Base-by-base conservation (phyloP, 2,329 filamentous ascomycete species). In the Cladosporium sp. region DNA sequence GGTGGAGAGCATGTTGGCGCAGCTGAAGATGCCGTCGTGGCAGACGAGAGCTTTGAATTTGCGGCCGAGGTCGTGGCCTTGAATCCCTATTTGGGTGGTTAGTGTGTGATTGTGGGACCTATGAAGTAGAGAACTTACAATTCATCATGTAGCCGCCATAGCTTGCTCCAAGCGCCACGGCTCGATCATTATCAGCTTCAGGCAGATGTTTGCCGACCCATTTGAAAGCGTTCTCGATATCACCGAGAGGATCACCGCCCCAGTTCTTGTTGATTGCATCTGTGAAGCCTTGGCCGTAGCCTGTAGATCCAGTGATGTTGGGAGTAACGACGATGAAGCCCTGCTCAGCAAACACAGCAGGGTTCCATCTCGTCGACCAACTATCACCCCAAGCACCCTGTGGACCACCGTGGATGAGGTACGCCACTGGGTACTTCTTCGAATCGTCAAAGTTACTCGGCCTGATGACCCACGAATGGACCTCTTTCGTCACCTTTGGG, bases 31-130 rank as follows among this genome's bases (percentile, higher is more conserved):
- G 64, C 74, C 74, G 71, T 97, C 92, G 75, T 97, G 93, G 72
- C 89, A 93, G 31, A 96, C 92, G 4, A 97, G 84, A 0, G 92
- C 92, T 78, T 92, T 92, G 85, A 97, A 96, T 70, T 90, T 88
- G 31, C 91, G 88, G 23, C 92, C 93, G 0, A 97, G 84, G 0
- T 87, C 84, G 68, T 95, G 90, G 8, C 93, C 93, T 78, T 96
- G 92, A 71, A 97, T 92, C 92, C 93, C 69, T 14, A 11, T 35
- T 11, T 7, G 26, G 46, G 68, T 67, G 11, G 58, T 72, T 85
- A 71, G 69, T 60, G 68, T 68, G 21, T 78, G 6, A 23, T 21
- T 10, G 21, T 72, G 78, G 56, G 80, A 80, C 0, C 76, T 75
- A 16, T 65, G 67, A 28, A 31, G 21, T 4, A 16, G 8, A 5